Evolutionary conservation across 805 yeast genomes (phyloP), one percentile per base, ranked within the genome.

Genomic region (Wickerhamomyces bisporus): DNA sequence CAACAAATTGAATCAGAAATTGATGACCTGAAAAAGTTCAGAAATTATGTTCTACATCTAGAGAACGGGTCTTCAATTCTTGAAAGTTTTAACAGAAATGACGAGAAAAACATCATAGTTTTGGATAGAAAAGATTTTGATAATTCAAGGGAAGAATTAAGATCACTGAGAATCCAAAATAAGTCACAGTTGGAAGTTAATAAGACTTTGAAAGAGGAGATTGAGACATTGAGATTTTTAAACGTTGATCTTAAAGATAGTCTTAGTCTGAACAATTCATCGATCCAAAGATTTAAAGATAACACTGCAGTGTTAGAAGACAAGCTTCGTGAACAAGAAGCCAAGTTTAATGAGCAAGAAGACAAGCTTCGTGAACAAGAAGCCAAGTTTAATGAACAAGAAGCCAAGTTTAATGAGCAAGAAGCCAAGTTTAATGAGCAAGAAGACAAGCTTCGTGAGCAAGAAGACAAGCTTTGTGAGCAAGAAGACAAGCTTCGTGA

Each of bases 1-100:
- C 39, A 17, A 10, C 53, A 50, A 30, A 28, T 50, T 19, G 42
- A 45, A 14, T 40, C 20, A 10, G 55, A 50, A 30, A 28, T 50
- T 19, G 42, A 45, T n/a, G 50, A 54, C 10, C 29, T 52, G 16
- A 43, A 43, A 34, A 36, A 34, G 13, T 43, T 54, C 33, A 53
- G 46, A 27, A 32, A 40, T 1, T 47, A 29, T 23, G 30, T 53
- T 11, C 13, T 18, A 2, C 34, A 30, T 5, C 17, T 50, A 8
- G 36, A 47, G 3, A 39, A 37, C 27, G 54, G 57, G 10, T 34
- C 40, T 1, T 33, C 14, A 21, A 15, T 34, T n/a, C 25, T 36
- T n/a, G 25, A 39, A 24, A 25, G 17, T 21, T 45, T 26, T 25
- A 35, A 32, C 26, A 24, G 16, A 15, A 15, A 15, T 7, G 8